Evolutionary conservation across 1,139 yeast species (phyloP), one percentile per base, ranked within the genome.

Genomic region (Debaryomyces fabryi): DNA sequence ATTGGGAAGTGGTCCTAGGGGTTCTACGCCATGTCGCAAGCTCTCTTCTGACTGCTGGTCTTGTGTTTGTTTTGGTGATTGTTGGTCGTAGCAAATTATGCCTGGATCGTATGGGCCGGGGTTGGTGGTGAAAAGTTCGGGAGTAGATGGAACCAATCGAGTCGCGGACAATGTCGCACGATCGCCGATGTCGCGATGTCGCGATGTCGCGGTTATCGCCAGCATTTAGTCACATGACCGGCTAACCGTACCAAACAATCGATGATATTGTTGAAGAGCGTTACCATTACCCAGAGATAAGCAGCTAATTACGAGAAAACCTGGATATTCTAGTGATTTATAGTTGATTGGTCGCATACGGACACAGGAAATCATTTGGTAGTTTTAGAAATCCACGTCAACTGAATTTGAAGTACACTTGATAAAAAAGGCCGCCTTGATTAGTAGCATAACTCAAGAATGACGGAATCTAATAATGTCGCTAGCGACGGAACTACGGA

Each of bases 271-370:
- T 29, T 29, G 36, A n/a, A 18, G 35, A 30, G 18, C 27, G 35
- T 16, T 30, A 40, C 25, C 36, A 16, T 9, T 27, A 39, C n/a
- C n/a, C 36, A n/a, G 18, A 40, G 36, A 40, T 29, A 29, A 40
- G 43, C 36, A 40, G 37, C 20, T 21, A n/a, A 18, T 25, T 13
- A 15, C 20, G 21, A 9, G 20, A 37, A 20, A 37, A 15, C 20
- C 13, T 21, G 15, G 20, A 18, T 15, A 20, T 35, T 35, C 15
- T 20, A 35, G 38, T 35, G 38, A 20, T 21, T 35, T 12, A 10
- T 20, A 35, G 38, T 20, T 20, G 24, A 35, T 35, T 35, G 25
- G 38, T 12, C 25, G 13, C 20, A 37, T n/a, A 37, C 18, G 12
- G 4, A 36, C 29, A 23, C 30, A 21, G 30, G 13, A 7, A 37